Evolutionary conservation across 345 rosid species (phyloP), one percentile per base, ranked within the genome.

Genomic region (Melaleuca alternifolia): DNA sequence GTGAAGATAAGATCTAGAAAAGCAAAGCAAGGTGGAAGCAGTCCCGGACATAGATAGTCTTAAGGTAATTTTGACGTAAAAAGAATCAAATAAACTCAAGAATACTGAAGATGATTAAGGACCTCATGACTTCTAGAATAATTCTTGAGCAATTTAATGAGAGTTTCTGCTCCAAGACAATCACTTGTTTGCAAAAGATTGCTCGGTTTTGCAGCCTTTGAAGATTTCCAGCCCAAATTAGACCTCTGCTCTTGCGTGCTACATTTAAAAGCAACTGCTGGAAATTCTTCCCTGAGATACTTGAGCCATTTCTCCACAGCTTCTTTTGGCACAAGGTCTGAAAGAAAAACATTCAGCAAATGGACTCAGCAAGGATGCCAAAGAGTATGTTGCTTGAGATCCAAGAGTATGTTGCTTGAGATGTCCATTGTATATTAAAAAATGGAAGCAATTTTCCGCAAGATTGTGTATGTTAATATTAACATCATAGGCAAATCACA

Each of bases 251-350:
- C 99, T 87, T 97, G 99, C 46, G 98, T 96, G 87, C 95, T 96
- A 89, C 99, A 96, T 90, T 96, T 97, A 87, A 97, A 97, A 77
- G 99, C 99, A 91, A 96, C 99, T 44, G 99, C 93, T 20, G 99
- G 99, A n/a, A 94, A 91, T 87, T 96, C 99, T 92, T 94, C 99
- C 90, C 99, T 93, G 53, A 97, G 98, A 87, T 94, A 96, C 89
- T 90, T 96, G 9, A 97, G 94, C 99, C 99, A 97, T 90, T 95
- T 97, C 88, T 97, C 98, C 86, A 94, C 97, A 92, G 99, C 91
- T 93, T 97, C 99, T 83, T 96, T 90, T n/a, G 99, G 99, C 86
- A 94, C 99, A 89, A 97, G 99, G 95, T 97, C 99, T 97, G 89
- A 83, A 87, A 83, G 50, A 87, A 46, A 46, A 89, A 51, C 26